phyloP scores from a whole-genome alignment of 768 basidiomycete species.

The Lyophyllum decastes region DNA sequence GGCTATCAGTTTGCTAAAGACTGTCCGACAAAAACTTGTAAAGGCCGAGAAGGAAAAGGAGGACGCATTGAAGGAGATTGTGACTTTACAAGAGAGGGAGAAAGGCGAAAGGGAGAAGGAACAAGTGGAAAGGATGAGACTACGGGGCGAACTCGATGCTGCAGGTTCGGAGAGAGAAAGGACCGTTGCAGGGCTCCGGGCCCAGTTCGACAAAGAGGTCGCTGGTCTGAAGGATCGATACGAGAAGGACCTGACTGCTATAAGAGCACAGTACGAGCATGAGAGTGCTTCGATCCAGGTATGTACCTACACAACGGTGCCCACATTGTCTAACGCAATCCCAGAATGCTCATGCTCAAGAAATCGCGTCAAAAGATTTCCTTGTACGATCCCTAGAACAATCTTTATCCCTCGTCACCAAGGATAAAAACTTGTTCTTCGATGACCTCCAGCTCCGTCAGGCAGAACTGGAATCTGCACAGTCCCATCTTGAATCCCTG shows the following conservation, averaged over 20 bases:
- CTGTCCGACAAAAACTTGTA: constrained; percentile 94
- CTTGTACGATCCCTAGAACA: constrained; percentile 72
- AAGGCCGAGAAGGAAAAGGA: constrained; percentile 95
- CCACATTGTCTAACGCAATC: constrained; percentile 4
- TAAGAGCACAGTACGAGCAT: constrained; percentile 74
- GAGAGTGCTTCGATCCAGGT: constrained; percentile 80
- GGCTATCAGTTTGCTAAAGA: constrained; percentile 89
- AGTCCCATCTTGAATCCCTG: constrained; percentile 71
- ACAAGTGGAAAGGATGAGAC: constrained; percentile 48
- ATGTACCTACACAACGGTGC: constrained; percentile 10
- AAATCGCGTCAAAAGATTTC: constrained; percentile 56
- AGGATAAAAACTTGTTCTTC: constrained; percentile 81
- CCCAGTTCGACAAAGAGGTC: constrained; percentile 76
- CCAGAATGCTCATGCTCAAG: constrained; percentile 71
- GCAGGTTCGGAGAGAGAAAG: constrained; percentile 65
- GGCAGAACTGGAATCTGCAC: constrained; percentile 86
- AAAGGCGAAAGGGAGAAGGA: constrained; percentile 57
- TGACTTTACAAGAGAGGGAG: constrained; percentile 51
- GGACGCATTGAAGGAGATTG: constrained; percentile 64
- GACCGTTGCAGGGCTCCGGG: constrained; percentile 56
- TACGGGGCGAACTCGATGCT: constrained; percentile 66
- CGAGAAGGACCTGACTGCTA: constrained; percentile 70
- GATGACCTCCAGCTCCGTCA: constrained; percentile 86
- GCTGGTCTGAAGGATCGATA: constrained; percentile 57
- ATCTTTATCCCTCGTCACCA: constrained; percentile 65